Percentiles rank a stretch among this genome's conserved stretches.
Evolutionary conservation across 2,329 filamentous ascomycete genomes (phyloP).

Genomic region (Penicillium olsonii): DNA sequence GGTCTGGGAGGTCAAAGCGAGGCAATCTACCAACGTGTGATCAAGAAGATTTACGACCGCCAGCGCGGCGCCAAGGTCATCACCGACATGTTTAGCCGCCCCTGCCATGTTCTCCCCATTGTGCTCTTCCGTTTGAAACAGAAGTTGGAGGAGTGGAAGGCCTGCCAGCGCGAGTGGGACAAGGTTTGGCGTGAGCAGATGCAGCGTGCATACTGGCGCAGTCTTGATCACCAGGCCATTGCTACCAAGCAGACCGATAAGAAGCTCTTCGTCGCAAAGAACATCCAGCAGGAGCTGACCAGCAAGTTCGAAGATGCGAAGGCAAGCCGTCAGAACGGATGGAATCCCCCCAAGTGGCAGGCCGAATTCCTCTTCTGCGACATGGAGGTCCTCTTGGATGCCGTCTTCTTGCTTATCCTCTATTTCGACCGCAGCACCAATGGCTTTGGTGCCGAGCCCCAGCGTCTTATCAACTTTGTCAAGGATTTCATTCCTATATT

Average conservation of each 20-base stretch:
- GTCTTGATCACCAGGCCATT: conserved; percentile 93
- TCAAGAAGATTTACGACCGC: conserved; percentile 93
- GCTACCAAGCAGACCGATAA: conserved; percentile 87
- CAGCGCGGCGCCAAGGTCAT: conserved; percentile 84
- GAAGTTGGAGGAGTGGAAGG: conserved; percentile 97
- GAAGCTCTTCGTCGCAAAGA: conserved; percentile 85
- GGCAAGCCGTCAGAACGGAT: conserved; percentile 64
- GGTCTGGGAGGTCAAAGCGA: conserved; percentile 91
- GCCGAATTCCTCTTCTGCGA: conserved; percentile 75
- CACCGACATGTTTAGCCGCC: conserved; percentile 79
- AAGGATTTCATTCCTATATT: conserved; percentile 74
- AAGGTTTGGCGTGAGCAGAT: conserved; percentile 98
- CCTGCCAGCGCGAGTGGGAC: conserved; percentile 96
- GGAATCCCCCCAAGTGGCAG: conserved; percentile 68
- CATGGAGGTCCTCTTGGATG: conserved; percentile 63
- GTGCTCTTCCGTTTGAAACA: conserved; percentile 88
- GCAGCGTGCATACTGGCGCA: conserved; percentile 91
- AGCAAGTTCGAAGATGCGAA: conserved; percentile 90
- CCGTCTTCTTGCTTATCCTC: conserved; percentile 50
- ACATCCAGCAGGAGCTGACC: conserved; percentile 85
- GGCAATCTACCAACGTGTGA: conserved; percentile 93
- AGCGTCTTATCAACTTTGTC: conserved; percentile 73
- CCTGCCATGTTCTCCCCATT: conserved; percentile 84
- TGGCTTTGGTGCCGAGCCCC: conserved; percentile 64
- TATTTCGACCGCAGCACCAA: conserved; percentile 50